phyloP scores from a whole-genome alignment of 1,284 basidiomycete species.

The Malassezia furfur region DNA sequence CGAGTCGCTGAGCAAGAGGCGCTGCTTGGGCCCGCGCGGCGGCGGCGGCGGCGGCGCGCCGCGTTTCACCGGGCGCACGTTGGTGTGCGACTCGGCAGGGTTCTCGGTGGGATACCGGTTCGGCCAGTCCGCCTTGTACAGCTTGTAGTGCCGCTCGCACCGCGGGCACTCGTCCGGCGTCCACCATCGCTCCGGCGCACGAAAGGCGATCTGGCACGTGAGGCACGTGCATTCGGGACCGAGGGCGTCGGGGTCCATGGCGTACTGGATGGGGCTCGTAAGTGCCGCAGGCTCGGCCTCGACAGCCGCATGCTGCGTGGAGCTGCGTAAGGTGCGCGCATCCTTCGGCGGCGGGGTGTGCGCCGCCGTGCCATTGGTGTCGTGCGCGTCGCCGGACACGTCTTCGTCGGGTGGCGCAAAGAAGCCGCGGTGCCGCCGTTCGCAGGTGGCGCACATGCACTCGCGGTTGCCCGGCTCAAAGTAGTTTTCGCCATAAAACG shows the following conservation, averaged over 20 bases:
- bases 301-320: neutral
- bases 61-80: conserved; percentile 6
- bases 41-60: neutral
- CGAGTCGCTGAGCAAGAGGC: neutral
- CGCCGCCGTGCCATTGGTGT: neutral
- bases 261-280: conserved; percentile 8
- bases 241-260: conserved; percentile 24
- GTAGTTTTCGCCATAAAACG: conserved; percentile 52
- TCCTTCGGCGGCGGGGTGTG: neutral
- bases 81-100: conserved; percentile 12
- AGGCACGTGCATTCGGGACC: conserved; percentile 33
- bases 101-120: conserved; percentile 17
- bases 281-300: neutral
- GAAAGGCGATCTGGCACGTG: conserved; percentile 40
- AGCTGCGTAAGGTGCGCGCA: neutral
- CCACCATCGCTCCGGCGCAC: conserved; percentile 46
- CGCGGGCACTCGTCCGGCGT: conserved; percentile 43
- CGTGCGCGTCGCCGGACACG: neutral
- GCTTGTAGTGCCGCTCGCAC: conserved; percentile 45
- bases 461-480: conserved; percentile 76
- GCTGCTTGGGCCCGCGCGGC: neutral
- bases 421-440: conserved; percentile 61
- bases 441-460: conserved; percentile 82
- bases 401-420: conserved; percentile 12
- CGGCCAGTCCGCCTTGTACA: conserved; percentile 46